These are phyloP conservation scores for Millerozyma acaciae DNA, from an alignment of 805 yeast species.

Conservation along the genomic window DNA sequence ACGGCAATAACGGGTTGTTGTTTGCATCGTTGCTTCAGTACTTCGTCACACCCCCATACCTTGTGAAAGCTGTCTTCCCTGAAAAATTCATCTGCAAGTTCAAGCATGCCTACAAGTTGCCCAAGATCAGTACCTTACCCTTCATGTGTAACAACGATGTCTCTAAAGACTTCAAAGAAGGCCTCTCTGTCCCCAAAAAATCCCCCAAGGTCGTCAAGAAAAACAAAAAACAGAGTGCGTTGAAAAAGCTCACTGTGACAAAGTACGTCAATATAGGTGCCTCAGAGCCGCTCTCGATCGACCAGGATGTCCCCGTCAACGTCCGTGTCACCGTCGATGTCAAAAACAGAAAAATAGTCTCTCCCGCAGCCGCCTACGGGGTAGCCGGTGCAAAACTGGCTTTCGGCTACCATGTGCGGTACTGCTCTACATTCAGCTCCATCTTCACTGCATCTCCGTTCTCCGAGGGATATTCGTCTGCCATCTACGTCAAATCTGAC, in stretches of 20 bases:
- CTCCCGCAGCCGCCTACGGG: slow-evolving; percentile 70
- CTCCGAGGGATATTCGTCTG: slow-evolving; percentile 63
- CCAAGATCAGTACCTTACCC: slow-evolving; percentile 70
- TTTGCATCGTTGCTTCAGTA: slow-evolving; percentile 72
- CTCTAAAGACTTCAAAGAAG: slow-evolving; percentile 52
- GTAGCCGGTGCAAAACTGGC: slow-evolving; percentile 54
- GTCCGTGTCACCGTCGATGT: slow-evolving; percentile 80
- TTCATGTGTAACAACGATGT: slow-evolving; percentile 53
- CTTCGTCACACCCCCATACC: slow-evolving; percentile 81
- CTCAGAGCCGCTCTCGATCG: slow-evolving; percentile 53
- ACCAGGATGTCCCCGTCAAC: slow-evolving; percentile 65
- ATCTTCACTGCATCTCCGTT: slow-evolving; percentile 68
- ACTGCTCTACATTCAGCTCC: slow-evolving; percentile 55
- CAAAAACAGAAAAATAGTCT: slow-evolving; percentile 56
- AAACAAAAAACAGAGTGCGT: slow-evolving; percentile 41
- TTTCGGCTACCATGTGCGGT: slow-evolving; percentile 72
- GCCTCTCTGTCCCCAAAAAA: slow-evolving; percentile 48
- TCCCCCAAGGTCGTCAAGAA: slow-evolving; percentile 32
- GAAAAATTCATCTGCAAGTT: slow-evolving; percentile 44
- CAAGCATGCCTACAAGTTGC: slow-evolving; percentile 63
- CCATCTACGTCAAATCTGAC: slow-evolving; percentile 64
- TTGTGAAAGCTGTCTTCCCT: slow-evolving; percentile 59
- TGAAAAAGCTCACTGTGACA: slow-evolving; percentile 50
- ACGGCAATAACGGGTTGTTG: slow-evolving; percentile 37
- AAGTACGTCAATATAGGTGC: slow-evolving; percentile 76